These are phyloP conservation scores for Zymoseptoria ardabiliae DNA, from an alignment of 2,329 filamentous ascomycete species.

Conservation along the genomic window DNA sequence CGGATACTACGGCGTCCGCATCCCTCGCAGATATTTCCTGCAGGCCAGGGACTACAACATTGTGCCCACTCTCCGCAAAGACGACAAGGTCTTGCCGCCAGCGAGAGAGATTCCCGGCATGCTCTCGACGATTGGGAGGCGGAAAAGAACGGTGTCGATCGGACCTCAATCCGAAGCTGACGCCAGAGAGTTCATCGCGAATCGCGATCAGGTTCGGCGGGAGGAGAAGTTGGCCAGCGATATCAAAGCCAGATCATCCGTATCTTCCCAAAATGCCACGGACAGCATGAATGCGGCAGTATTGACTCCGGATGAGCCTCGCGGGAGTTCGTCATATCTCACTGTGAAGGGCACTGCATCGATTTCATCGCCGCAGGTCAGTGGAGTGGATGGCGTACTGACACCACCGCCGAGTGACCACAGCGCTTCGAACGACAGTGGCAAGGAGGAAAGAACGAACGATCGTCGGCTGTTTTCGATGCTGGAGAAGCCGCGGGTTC, in stretches of 20 bases:
- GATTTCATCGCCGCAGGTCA: constrained; percentile 26
- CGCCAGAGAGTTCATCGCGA: constrained; percentile 90
- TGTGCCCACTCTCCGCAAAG: constrained; percentile 63
- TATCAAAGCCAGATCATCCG: constrained; percentile 6
- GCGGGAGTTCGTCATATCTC: constrained; percentile 9
- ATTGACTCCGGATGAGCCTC: constrained; percentile 11
- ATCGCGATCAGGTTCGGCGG: constrained; percentile 64
- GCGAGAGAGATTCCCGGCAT: constrained; percentile 82
- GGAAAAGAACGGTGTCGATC: constrained; percentile 76
- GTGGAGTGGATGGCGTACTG: constrained; percentile 28
- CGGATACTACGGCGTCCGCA: constrained; percentile 67
- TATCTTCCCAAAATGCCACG: constrained; percentile 3
- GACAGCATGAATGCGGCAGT: constrained; percentile 2
- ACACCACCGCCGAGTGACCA: constrained; percentile 29
- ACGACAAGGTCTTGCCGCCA: constrained; percentile 83
- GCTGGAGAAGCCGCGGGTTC: constrained; percentile 76
- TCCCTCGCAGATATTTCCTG: constrained; percentile 86
- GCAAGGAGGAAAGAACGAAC: constrained; percentile 30
- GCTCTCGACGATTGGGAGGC: constrained; percentile 71
- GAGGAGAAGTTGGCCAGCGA: constrained; percentile 30
- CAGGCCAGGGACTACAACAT: constrained; percentile 77
- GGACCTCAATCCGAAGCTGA: constrained; percentile 94
- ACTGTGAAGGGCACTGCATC: constrained; percentile 5
- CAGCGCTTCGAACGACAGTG: constrained; percentile 23
- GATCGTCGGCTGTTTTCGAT: constrained; percentile 69